phyloP scores from a whole-genome alignment of 31 red algal genomes.

The Porphyra umbilicalis region DNA sequence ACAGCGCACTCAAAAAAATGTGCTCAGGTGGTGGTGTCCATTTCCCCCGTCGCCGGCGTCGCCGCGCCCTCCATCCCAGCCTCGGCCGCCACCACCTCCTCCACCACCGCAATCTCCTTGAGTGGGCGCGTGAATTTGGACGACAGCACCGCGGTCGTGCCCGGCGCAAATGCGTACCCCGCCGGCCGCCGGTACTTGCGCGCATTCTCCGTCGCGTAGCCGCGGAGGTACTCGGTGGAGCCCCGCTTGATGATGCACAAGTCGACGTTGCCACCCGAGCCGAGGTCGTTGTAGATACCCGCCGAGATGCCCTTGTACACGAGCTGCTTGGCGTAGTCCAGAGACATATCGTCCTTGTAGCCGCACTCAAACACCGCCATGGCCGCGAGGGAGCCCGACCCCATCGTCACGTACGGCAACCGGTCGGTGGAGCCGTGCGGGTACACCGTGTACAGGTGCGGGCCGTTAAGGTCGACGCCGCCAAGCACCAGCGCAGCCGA shows the following conservation, averaged over 20 bases:
- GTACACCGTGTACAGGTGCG: conserved; percentile 98
- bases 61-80: conserved; percentile 69
- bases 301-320: conserved; percentile 92
- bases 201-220: conserved; percentile 93
- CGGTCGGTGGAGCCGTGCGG: conserved; percentile 94
- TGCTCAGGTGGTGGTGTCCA: neutral
- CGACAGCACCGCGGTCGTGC: conserved; percentile 67
- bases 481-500: conserved; percentile 96
- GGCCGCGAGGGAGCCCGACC: conserved; percentile 88
- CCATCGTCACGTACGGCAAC: conserved; percentile 98
- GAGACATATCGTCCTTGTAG: conserved; percentile 84
- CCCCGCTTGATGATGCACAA: conserved; percentile 93
- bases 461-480: conserved; percentile 93
- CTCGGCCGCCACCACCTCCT: conserved; percentile 10
- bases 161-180: conserved; percentile 71
- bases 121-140: conserved; percentile 32
- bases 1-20: neutral
- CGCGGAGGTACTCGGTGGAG: conserved; percentile 68
- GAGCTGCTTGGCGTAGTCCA: conserved; percentile 83
- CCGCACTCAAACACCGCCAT: conserved; percentile 96
- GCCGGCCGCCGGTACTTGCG: conserved; percentile 82
- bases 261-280: conserved; percentile 98
- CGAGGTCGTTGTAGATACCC: conserved; percentile 97
- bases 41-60: neutral
- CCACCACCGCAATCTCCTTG: conserved; percentile 55